Evolutionary conservation across 2,329 filamentous ascomycete species (phyloP), one percentile per base, ranked within the genome.

Genomic region (Orbilia oligospora): DNA sequence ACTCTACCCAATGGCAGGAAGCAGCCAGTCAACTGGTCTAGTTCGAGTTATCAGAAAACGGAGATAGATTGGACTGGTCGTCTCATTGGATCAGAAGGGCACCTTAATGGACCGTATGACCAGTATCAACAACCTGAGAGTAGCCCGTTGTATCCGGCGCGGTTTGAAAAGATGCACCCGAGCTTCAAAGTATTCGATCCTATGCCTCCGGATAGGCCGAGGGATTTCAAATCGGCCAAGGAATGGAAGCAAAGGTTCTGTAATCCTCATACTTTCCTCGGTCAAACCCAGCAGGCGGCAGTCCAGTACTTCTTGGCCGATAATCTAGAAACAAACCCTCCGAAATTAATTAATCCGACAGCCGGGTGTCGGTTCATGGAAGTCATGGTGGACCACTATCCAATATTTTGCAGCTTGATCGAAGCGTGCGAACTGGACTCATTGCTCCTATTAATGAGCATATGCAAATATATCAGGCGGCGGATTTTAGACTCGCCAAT

Each of bases 221-320:
- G 75, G 20, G 55, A 69, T 12, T 53, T 20, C n/a, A 72, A 78
- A 41, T 64, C 63, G 5, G 75, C 75, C 5, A 53, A 68, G 9
- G 68, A 78, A 65, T 78, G 75, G 75, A 78, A 78, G 44, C 14
- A 64, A n/a, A 63, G 75, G 6, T 78, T 78, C 22, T 78, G 75
- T 49, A 78, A 78, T 44, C 75, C 75, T 0, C 51, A 78, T 48
- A 78, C 75, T 3, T 78, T 78, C 38, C 36, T 78, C 0, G 75
- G 75, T 16, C 75, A 78, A 24, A 72, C 75, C 0, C 75, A 78
- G 53, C 75, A 78, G 44, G 68, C 75, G 12, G 75, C 75, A 10
- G 75, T 78, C 16, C 61, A 78, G 18, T 78, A 78, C 38, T 78
- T 78, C 55, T 69, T 78, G 18, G 33, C 51, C 4, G 75, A 78